Conservation (phyloP, 495 filamentous ascomycete genomes). For the Tuber aestivum region DNA sequence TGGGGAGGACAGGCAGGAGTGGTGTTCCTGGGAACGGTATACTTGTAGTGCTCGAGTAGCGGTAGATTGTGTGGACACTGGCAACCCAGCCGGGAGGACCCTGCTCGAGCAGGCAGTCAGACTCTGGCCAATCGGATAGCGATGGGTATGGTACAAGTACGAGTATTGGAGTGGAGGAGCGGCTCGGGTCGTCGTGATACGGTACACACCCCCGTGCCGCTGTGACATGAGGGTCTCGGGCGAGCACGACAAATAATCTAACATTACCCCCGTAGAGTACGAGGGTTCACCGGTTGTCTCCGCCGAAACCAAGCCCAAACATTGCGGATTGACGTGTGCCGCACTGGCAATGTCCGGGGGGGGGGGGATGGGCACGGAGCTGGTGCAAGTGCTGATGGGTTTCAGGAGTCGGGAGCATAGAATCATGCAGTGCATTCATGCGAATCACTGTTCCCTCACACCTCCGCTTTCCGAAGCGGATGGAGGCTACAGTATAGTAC, state of each 20-base stretch:
- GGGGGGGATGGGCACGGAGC: too few species aligned
- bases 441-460: neutral
- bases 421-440: neutral
- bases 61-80: neutral
- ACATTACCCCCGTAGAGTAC: neutral
- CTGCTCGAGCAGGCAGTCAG: neutral
- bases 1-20: neutral
- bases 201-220: neutral
- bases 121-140: neutral
- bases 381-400: neutral
- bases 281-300: neutral
- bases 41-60: too few species aligned
- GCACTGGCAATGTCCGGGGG: too few species aligned
- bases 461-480: neutral
- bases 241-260: neutral
- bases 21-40: neutral
- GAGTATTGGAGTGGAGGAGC: too few species aligned
- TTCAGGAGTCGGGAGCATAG: neutral
- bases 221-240: neutral
- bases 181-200: too few species aligned
- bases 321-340: neutral
- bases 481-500: neutral
- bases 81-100: neutral
- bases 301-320: neutral
- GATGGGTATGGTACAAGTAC: neutral